Evolutionary conservation across 345 rosid species (phyloP).

Genomic region (Brassica cretica): DNA sequence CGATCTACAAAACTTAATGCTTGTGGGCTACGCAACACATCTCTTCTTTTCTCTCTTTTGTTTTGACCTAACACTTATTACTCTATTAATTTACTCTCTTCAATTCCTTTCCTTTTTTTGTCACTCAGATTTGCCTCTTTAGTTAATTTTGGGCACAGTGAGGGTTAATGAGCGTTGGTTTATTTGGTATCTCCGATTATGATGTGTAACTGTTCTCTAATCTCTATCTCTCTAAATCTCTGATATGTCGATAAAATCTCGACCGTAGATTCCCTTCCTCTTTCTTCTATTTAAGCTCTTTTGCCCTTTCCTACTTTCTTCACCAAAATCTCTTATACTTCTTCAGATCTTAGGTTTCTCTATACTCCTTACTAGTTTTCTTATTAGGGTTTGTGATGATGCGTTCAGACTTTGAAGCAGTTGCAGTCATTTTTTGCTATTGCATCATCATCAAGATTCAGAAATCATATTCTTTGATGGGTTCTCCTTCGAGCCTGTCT

Average conservation of each 20-base stretch:
- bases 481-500: conserved; percentile 22
- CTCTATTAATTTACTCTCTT: conserved; percentile 30
- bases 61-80: conserved; percentile 13
- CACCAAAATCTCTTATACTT: conserved; percentile 21
- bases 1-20: conserved; percentile 33
- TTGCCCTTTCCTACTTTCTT: conserved; percentile 25
- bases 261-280: conserved; percentile 28
- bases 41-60: conserved; percentile 18
- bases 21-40: conserved; percentile 39
- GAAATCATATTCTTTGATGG: conserved; percentile 35
- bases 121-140: conserved; percentile 25
- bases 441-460: conserved; percentile 45
- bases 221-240: conserved; percentile 26
- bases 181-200: conserved; percentile 38
- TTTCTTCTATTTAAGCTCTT: conserved; percentile 40
- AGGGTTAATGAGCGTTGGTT: conserved; percentile 31
- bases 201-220: conserved; percentile 39
- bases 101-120: conserved; percentile 20
- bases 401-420: conserved; percentile 15
- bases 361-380: background rate
- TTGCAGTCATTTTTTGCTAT: conserved; percentile 38
- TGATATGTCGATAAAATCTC: conserved; percentile 33
- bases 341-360: conserved; percentile 15
- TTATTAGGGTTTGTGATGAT: conserved; percentile 20
- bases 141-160: conserved; percentile 28